Conservation (phyloP, 768 basidiomycete species). For the Lentinula detonsa region DNA sequence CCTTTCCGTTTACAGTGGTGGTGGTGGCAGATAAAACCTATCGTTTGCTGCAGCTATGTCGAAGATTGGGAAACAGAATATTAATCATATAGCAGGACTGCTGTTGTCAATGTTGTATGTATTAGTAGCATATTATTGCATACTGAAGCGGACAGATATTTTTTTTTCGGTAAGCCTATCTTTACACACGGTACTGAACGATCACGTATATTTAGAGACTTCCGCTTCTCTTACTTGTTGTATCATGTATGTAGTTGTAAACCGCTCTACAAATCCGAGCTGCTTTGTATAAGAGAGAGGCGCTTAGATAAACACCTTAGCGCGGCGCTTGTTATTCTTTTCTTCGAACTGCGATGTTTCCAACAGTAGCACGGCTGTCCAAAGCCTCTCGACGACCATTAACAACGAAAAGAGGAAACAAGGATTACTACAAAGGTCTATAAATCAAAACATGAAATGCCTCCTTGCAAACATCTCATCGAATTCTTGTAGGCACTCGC, state of each 20-base stretch:
- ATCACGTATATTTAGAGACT: too few relatives aligned
- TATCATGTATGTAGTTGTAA: too few relatives aligned
- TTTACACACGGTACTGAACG: too few relatives aligned
- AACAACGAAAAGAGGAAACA: slow-evolving; percentile 85
- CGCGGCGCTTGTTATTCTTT: background rate
- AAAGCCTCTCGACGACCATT: slow-evolving; percentile 83
- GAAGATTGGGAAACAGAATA: slow-evolving; percentile 45
- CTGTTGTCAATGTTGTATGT: background rate
- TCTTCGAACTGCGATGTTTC: slow-evolving; percentile 42
- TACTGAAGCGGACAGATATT: background rate
- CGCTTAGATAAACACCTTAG: too few relatives aligned
- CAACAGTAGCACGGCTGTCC: slow-evolving; percentile 61
- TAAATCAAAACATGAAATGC: background rate
- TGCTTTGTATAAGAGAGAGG: too few relatives aligned
- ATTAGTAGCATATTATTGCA: background rate
- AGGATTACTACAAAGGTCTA: slow-evolving; percentile 93
- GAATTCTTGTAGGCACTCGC: slow-evolving; percentile 53
- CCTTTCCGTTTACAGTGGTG: slow-evolving; percentile 55
- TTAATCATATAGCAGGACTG: background rate
- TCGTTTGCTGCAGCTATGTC: slow-evolving; percentile 57
- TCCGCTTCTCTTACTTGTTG: too few relatives aligned
- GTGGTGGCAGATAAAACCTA: slow-evolving; percentile 70
- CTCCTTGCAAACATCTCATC: background rate
- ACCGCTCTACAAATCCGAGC: too few relatives aligned
- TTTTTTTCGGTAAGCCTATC: too few relatives aligned